Conservation (phyloP, 2,329 filamentous ascomycete genomes). For the Gnomoniopsis smithogilvyi region DNA sequence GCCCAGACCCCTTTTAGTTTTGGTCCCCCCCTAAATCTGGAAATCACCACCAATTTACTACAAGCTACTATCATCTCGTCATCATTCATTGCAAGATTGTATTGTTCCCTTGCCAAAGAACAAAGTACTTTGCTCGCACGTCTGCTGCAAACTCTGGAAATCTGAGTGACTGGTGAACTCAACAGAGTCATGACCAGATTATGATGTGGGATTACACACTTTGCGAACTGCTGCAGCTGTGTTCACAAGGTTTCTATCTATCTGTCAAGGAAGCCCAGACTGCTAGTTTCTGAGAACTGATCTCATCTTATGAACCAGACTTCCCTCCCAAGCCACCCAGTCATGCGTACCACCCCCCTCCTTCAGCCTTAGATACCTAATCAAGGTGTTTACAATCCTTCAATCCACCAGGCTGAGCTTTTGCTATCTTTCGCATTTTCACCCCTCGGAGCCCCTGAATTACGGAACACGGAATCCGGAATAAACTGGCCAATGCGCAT, state of each 20-base stretch:
- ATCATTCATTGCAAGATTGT: not conserved
- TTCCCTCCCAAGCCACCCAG: conserved; percentile 6
- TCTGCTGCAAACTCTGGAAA: not conserved
- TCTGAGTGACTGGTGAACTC: not conserved
- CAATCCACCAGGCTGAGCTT: not conserved
- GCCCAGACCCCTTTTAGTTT: not conserved
- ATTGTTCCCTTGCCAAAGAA: not conserved
- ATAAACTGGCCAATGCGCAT: not conserved
- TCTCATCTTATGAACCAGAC: not conserved
- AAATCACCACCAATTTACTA: conserved; percentile 18
- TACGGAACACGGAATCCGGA: conserved; percentile 2
- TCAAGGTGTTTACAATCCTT: not conserved
- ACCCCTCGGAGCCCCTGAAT: no score
- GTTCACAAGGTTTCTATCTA: not conserved
- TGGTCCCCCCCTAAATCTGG: conserved; percentile 13
- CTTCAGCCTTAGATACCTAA: not conserved
- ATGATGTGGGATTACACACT: not conserved
- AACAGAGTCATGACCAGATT: not conserved
- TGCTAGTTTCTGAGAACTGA: no score
- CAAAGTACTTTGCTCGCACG: not conserved
- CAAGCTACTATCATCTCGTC: conserved; percentile 8
- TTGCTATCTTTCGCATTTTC: not conserved
- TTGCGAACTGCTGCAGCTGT: not conserved
- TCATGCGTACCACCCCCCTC: conserved; percentile 3
- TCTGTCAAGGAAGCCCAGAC: not conserved